Evolutionary conservation across 2,329 filamentous ascomycete genomes (phyloP).

Genomic region (Colletotrichum sojae): DNA sequence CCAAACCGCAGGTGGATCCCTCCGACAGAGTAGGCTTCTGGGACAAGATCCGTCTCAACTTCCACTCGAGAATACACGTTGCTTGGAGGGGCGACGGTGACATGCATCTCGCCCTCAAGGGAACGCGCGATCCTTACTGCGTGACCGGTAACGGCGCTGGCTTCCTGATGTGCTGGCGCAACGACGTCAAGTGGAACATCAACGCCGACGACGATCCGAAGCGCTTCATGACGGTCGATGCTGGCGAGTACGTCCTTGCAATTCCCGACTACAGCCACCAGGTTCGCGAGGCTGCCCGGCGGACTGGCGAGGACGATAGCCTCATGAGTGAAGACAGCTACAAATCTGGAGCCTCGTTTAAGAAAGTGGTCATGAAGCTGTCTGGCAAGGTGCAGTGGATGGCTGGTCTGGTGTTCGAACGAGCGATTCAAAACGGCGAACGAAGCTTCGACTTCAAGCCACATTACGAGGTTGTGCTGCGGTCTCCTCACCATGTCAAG

Average conservation of each 20-base stretch:
- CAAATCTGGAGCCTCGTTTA: constrained; percentile 87
- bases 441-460: constrained; percentile 91
- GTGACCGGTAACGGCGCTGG: constrained; percentile 94
- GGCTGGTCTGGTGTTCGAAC: constrained; percentile 92
- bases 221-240: constrained; percentile 95
- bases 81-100: constrained; percentile 97
- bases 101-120: constrained; percentile 93
- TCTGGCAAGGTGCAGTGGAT: constrained; percentile 97
- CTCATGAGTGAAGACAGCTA: constrained; percentile 74
- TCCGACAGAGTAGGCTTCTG: constrained; percentile 97
- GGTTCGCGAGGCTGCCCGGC: constrained; percentile 75
- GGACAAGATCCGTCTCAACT: constrained; percentile 96
- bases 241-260: constrained; percentile 93
- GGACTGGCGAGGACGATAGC: constrained; percentile 69
- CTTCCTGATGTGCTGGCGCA: constrained; percentile 98
- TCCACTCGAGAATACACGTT: constrained; percentile 91
- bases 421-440: constrained; percentile 78
- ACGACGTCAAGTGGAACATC: constrained; percentile 90
- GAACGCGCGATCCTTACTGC: constrained; percentile 91
- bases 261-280: constrained; percentile 94
- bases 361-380: constrained; percentile 98
- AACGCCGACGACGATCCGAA: constrained; percentile 89
- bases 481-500: constrained; percentile 82
- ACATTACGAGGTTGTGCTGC: constrained; percentile 92
- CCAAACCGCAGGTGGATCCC: constrained; percentile 92